A percentile compares a stretch with the other conserved stretches of the same genome.
These are phyloP conservation scores for Dioscorea zingiberensis DNA, from an alignment of 106 monocot species.

Conservation along the genomic window DNA sequence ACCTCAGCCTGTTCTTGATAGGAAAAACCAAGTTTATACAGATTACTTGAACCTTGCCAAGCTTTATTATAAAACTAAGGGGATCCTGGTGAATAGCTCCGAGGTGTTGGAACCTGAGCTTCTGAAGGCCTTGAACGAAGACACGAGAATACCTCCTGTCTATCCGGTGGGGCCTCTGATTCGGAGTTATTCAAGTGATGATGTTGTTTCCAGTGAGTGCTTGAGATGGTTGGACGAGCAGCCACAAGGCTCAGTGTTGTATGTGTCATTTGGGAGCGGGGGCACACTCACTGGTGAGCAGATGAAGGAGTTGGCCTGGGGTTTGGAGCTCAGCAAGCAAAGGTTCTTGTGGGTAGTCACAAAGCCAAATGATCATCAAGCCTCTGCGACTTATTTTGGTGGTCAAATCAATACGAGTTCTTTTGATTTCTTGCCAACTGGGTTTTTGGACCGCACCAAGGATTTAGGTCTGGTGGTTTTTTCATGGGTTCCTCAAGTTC, in stretches of 20 bases:
- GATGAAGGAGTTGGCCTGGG: background rate
- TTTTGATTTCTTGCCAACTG: background rate
- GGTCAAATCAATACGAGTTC: background rate
- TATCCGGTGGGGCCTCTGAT: slow-evolving; percentile 5
- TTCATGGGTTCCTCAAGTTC: slow-evolving; percentile 39
- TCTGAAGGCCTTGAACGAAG: background rate
- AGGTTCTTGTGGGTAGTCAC: slow-evolving; percentile 3
- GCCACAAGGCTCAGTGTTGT: background rate
- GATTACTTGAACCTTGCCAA: background rate
- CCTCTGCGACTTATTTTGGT: background rate
- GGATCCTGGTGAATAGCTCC: slow-evolving; percentile 19
- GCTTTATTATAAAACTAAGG: slow-evolving; percentile 1
- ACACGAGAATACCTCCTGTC: background rate
- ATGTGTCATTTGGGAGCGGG: background rate
- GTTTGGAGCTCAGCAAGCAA: background rate
- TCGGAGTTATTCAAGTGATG: no score
- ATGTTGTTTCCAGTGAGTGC: background rate
- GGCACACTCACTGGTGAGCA: background rate
- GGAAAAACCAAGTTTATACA: background rate
- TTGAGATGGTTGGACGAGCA: slow-evolving; percentile 4
- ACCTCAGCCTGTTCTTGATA: background rate
- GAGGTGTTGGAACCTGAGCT: slow-evolving; percentile 5
- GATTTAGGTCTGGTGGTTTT: background rate
- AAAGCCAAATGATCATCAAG: background rate
- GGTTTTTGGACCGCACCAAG: background rate